Evolutionary conservation across 2,329 filamentous ascomycete genomes (phyloP), one percentile per base, ranked within the genome.

Genomic region (Pseudogymnoascus destructans): DNA sequence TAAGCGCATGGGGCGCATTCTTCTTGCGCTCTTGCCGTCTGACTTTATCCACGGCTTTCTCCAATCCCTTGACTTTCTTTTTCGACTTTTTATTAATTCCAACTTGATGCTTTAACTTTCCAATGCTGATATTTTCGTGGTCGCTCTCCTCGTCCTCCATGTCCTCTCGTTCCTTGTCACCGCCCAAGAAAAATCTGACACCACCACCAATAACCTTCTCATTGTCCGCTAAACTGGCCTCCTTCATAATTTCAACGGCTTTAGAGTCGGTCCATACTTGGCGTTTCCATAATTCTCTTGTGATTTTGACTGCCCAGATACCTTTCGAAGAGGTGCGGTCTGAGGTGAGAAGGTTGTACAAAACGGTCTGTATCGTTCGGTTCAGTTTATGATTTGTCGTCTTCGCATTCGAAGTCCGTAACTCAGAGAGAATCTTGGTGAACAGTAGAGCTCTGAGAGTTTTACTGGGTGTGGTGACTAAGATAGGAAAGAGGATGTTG

Each of bases 211-310:
- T 82, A 3, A 97, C 90, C 73, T 98, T 98, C 66, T 95, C 89
- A 65, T 96, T 95, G 57, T 95, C 86, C 3, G 89, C 84, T 59
- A 98, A 74, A 58, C 86, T 84, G 0, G 92, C 90, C 72, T 95
- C 87, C 73, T 95, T 95, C 91, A 98, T 97, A 63, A 97, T 88
- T 67, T 95, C 90, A n/a, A 97, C 93, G 0, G 92, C 85, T 70
- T 91, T 93, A 1, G 90, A 82, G 67, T 98, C 93, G 8, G 87
- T 89, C 93, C 93, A 98, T 63, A 97, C 85, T 66, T 96, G 91
- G 52, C 92, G 81, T 73, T 91, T 95, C 93, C 93, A 98, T 68
- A 98, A 76, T 74, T 98, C 93, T 62, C 92, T 81, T 3, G 91
- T 95, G 63, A 98, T 80, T 72, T 96, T 96, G 61, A 96, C 89